Base-by-base conservation (phyloP, 345 rosid species). In the Boechera divaricarpa region DNA sequence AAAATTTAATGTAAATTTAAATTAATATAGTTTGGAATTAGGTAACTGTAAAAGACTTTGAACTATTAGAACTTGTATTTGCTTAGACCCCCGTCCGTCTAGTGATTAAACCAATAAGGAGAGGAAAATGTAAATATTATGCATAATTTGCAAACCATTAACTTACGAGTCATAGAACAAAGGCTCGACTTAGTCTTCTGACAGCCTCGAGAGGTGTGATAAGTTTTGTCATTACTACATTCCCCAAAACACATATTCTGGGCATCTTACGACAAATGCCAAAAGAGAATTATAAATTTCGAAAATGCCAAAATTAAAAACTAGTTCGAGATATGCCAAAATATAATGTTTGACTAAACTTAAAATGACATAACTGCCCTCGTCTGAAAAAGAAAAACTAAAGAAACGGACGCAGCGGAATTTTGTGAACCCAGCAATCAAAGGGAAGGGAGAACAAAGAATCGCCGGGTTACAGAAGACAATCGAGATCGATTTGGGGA, bases 171-270 rank as follows among this genome's bases (percentile, higher is more conserved):
- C 28, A 18, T 7, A 51, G 52, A 15, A 51, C 55, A 51, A 51
- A 51, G 28, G 55, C 8, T 51, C 52, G 28, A 51, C 10, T 16
- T 18, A 51, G 28, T 59, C 29, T 69, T 77, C 70, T 62, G 64
- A 76, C 64, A 69, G 42, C 70, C 41, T 77, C 65, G 80, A 53
- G 65, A 33, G 39, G 18, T 42, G 70, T 13, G 67, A 42, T 53
- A 32, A 69, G 16, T 77, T 69, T 69, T 69, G 75, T 53, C 57
- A 69, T 47, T 69, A 33, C 13, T 2, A 61, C 65, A 62, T 76
- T 76, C 65, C 74, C 69, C 63, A 53, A 69, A 62, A 61, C 42
- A 42, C 5, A 76, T 11, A 52, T 61, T 3, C 16, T 16, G 21
- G 21, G 21, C 1, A 21, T 21, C 21, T 21, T 21, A 21, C 21